These are phyloP conservation scores for Talaromyces thailandensis DNA, from an alignment of 495 filamentous ascomycete genomes.

Conservation along the genomic window DNA sequence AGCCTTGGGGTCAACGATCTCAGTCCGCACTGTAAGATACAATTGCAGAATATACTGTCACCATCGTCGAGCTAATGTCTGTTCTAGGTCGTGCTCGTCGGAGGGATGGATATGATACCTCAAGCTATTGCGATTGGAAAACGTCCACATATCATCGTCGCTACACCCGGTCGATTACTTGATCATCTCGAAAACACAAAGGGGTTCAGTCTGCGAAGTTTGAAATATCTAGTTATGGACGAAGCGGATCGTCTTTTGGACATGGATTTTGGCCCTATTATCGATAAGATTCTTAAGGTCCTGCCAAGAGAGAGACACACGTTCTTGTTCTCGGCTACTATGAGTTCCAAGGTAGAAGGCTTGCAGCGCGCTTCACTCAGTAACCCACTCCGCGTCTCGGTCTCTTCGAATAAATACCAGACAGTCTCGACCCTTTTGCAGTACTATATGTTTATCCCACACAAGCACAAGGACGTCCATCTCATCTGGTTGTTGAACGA, in stretches of 20 bases:
- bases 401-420: slow-evolving; percentile 74
- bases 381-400: slow-evolving; percentile 63
- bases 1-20: slow-evolving; percentile 72
- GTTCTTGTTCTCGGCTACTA: slow-evolving; percentile 89
- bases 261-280: slow-evolving; percentile 84
- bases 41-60: too few relatives aligned
- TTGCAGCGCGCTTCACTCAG: slow-evolving; percentile 80
- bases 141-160: slow-evolving; percentile 78
- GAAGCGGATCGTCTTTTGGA: slow-evolving; percentile 91
- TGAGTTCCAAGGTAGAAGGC: slow-evolving; percentile 85
- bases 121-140: slow-evolving; percentile 84
- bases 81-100: slow-evolving; percentile 77
- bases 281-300: slow-evolving; percentile 89
- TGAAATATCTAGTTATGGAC: slow-evolving; percentile 90
- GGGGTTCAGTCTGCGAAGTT: slow-evolving; percentile 69
- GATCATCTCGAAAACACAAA: slow-evolving; percentile 97
- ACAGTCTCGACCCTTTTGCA: slow-evolving; percentile 81
- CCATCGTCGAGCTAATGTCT: too few relatives aligned
- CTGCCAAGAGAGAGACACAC: slow-evolving; percentile 72
- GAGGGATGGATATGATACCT: slow-evolving; percentile 90
- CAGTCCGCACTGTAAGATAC: slow-evolving; percentile 65
- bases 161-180: slow-evolving; percentile 81
- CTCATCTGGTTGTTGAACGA: slow-evolving; percentile 81
- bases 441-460: slow-evolving; percentile 75
- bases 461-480: slow-evolving; percentile 86